Conservation (phyloP, 2,329 filamentous ascomycete species). For the Fusarium annulatum region DNA sequence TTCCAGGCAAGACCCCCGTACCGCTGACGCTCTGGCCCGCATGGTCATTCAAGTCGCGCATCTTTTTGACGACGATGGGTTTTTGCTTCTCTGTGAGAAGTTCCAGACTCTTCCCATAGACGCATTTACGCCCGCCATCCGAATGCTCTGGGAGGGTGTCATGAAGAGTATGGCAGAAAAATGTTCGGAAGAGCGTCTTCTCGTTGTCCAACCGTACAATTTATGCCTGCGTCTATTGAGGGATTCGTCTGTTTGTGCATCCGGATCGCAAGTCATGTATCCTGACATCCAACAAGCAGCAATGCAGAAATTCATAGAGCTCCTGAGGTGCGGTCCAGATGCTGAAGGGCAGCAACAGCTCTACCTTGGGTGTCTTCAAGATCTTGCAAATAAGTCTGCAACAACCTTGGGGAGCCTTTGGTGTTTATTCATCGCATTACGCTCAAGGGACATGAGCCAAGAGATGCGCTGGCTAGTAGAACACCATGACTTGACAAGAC, state of each 20-base stretch:
- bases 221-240: conserved; percentile 75
- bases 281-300: conserved; percentile 73
- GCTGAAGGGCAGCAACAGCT: conserved; percentile 68
- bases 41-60: conserved; percentile 66
- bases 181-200: conserved; percentile 50
- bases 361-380: conserved; percentile 73
- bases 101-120: conserved; percentile 72
- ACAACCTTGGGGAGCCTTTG: conserved; percentile 80
- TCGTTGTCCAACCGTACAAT: conserved; percentile 59
- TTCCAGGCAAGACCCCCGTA: conserved; percentile 83
- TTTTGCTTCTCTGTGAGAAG: conserved; percentile 78
- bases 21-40: conserved; percentile 81
- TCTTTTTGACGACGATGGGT: conserved; percentile 59
- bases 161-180: conserved; percentile 62
- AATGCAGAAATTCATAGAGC: conserved; percentile 66
- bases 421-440: conserved; percentile 66
- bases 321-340: conserved; percentile 68
- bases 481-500: conserved; percentile 69
- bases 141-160: conserved; percentile 69
- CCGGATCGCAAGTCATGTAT: conserved; percentile 66
- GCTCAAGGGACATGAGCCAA: conserved; percentile 53
- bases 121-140: conserved; percentile 70
- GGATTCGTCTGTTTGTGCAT: conserved; percentile 71
- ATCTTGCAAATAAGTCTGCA: conserved; percentile 71
- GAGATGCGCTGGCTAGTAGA: conserved; percentile 69